These are phyloP conservation scores for Exserohilum turcica DNA, from an alignment of 2,329 filamentous ascomycete species.

Conservation along the genomic window DNA sequence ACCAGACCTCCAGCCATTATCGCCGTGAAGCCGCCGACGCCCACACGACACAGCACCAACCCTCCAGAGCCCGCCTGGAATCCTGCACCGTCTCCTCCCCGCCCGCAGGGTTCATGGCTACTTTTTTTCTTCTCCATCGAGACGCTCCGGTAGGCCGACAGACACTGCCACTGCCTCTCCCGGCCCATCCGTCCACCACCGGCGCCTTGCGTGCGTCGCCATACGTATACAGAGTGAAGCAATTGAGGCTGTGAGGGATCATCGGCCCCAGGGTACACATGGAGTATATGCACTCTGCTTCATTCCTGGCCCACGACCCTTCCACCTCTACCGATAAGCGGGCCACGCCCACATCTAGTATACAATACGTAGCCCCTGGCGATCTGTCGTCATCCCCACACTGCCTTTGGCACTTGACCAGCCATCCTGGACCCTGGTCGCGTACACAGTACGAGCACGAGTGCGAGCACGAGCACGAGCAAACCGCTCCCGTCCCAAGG, in stretches of 20 bases:
- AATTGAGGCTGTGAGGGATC: slow-evolving; percentile 27
- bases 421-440: slow-evolving; percentile 4
- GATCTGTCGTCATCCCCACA: slow-evolving; percentile 14
- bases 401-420: slow-evolving; percentile 8
- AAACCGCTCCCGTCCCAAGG: slow-evolving; percentile 3
- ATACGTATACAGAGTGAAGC: slow-evolving; percentile 11
- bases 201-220: background rate
- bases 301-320: slow-evolving; percentile 1
- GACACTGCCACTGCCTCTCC: background rate
- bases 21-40: slow-evolving; percentile 1
- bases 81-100: slow-evolving; percentile 5
- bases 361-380: slow-evolving; percentile 9
- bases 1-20: slow-evolving; percentile 6
- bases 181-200: background rate
- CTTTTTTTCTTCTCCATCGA: background rate
- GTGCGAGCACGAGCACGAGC: slow-evolving; percentile 4
- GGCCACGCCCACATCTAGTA: background rate
- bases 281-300: too few relatives aligned
- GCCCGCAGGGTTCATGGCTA: background rate
- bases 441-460: slow-evolving; percentile 2
- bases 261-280: background rate
- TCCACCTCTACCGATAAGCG: slow-evolving; percentile 3
- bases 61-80: slow-evolving; percentile 3
- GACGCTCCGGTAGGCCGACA: slow-evolving; percentile 1
- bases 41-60: slow-evolving; percentile 3